Percentiles rank a stretch among this genome's conserved stretches.
Evolutionary conservation across 495 filamentous ascomycete genomes (phyloP).

Genomic region (Penicillium egyptiacum): DNA sequence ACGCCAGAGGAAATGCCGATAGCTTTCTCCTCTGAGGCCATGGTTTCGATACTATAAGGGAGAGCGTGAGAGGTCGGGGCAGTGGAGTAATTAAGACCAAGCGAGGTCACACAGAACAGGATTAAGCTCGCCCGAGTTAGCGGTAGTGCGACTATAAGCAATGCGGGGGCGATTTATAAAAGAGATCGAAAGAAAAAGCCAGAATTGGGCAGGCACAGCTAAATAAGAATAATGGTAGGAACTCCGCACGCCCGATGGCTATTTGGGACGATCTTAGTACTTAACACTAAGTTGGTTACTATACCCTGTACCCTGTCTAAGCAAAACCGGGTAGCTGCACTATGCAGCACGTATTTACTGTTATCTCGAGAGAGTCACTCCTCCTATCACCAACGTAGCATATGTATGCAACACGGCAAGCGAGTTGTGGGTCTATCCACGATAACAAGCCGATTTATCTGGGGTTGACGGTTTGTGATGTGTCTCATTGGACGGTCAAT

Average conservation of each 20-base stretch:
- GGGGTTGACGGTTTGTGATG: constrained; percentile 14
- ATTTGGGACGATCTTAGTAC: neutral
- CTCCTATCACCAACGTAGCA: constrained; percentile 17
- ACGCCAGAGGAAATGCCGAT: constrained; percentile 19
- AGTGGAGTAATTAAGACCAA: neutral
- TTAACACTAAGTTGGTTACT: neutral
- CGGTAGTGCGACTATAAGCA: neutral
- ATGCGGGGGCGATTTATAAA: neutral
- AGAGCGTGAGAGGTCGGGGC: neutral
- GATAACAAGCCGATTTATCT: constrained; percentile 29
- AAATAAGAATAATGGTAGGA: neutral
- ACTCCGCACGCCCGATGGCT: constrained; percentile 3
- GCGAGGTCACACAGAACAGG: neutral
- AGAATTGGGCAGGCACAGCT: neutral
- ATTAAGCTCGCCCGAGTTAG: neutral
- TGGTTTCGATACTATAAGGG: constrained; percentile 4
- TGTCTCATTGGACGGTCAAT: constrained; percentile 15
- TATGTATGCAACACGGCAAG: neutral
- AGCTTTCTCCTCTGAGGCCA: constrained; percentile 28
- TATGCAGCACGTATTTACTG: neutral
- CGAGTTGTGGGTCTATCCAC: constrained; percentile 19
- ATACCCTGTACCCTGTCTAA: neutral
- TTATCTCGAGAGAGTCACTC: constrained; percentile 1
- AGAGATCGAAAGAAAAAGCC: neutral
- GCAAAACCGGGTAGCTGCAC: neutral